Percentiles rank a stretch among this genome's conserved stretches.
Evolutionary conservation across 768 basidiomycete genomes (phyloP).

Genomic region (Termitomyces eurrhizus): DNA sequence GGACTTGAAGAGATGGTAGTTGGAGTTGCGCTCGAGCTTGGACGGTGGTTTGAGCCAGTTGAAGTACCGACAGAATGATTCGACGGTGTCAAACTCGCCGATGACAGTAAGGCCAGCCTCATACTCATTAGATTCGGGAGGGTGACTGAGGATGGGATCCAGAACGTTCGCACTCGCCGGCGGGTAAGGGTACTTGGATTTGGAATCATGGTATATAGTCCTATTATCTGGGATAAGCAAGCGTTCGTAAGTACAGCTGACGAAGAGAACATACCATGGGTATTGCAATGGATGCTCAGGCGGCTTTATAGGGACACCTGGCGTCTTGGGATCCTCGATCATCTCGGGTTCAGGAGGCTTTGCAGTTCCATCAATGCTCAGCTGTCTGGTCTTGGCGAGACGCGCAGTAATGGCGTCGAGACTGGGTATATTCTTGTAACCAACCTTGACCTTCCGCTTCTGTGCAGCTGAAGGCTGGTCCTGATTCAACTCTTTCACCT

Average conservation of each 20-base stretch:
- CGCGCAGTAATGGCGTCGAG: slow-evolving; percentile 83
- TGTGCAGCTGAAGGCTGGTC: slow-evolving; percentile 42
- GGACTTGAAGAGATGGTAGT: slow-evolving; percentile 93
- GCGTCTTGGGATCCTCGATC: slow-evolving; percentile 81
- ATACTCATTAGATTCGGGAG: slow-evolving; percentile 69
- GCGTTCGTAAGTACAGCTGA: not conserved
- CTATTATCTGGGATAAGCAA: slow-evolving; percentile 31
- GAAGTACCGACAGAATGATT: slow-evolving; percentile 87
- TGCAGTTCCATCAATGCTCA: slow-evolving; percentile 60
- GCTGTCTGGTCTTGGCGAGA: slow-evolving; percentile 63
- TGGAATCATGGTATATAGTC: slow-evolving; percentile 90
- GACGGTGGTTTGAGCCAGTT: slow-evolving; percentile 94
- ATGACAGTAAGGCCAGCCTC: slow-evolving; percentile 84
- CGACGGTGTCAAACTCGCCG: slow-evolving; percentile 88
- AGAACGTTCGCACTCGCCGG: slow-evolving; percentile 33
- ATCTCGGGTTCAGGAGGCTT: slow-evolving; percentile 75
- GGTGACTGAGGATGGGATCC: slow-evolving; percentile 30
- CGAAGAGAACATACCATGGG: slow-evolving; percentile 55
- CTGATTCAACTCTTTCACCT: slow-evolving; percentile 59
- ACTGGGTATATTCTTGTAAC: slow-evolving; percentile 86
- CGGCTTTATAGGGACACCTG: slow-evolving; percentile 63
- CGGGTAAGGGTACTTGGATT: slow-evolving; percentile 62
- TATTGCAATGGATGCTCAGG: slow-evolving; percentile 86
- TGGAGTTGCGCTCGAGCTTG: slow-evolving; percentile 82
- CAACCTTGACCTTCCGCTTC: slow-evolving; percentile 40